A percentile compares a stretch with the other conserved stretches of the same genome.
These are phyloP conservation scores for Kluyveromyces aestuarii DNA, from an alignment of 805 yeast species.

Conservation along the genomic window DNA sequence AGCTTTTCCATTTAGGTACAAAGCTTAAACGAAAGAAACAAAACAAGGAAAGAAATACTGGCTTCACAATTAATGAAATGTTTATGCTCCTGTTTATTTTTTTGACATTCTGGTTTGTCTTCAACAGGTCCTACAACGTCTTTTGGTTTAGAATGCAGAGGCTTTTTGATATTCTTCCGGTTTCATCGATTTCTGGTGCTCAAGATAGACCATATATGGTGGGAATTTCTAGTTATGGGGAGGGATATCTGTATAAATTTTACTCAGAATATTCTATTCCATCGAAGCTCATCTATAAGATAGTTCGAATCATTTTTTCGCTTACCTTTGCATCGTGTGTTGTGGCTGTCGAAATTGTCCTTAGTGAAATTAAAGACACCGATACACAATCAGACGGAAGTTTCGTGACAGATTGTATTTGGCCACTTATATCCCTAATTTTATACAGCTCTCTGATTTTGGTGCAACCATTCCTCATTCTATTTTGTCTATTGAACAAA, in stretches of 20 bases:
- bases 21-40: not conserved
- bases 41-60: not conserved
- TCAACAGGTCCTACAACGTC: conserved; percentile 11
- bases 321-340: conserved; percentile 21
- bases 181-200: conserved; percentile 3
- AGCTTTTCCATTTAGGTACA: not conserved
- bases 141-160: conserved; percentile 17
- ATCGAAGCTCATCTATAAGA: conserved; percentile 12
- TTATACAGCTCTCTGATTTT: conserved; percentile 18
- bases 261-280: conserved; percentile 25
- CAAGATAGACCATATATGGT: conserved; percentile 8
- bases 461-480: conserved; percentile 24
- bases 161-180: conserved; percentile 17
- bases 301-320: conserved; percentile 19
- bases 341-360: conserved; percentile 23
- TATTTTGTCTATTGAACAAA: conserved; percentile 22
- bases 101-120: conserved; percentile 6
- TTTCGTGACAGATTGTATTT: conserved; percentile 15
- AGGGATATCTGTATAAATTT: conserved; percentile 19
- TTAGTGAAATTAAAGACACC: conserved; percentile 24
- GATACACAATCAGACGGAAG: conserved; percentile 12
- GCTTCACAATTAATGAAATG: not conserved
- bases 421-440: conserved; percentile 20
- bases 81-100: not conserved
- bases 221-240: conserved; percentile 1